phyloP scores from a whole-genome alignment of 257 asterid species.

The Parsonsia alboflavescens region DNA sequence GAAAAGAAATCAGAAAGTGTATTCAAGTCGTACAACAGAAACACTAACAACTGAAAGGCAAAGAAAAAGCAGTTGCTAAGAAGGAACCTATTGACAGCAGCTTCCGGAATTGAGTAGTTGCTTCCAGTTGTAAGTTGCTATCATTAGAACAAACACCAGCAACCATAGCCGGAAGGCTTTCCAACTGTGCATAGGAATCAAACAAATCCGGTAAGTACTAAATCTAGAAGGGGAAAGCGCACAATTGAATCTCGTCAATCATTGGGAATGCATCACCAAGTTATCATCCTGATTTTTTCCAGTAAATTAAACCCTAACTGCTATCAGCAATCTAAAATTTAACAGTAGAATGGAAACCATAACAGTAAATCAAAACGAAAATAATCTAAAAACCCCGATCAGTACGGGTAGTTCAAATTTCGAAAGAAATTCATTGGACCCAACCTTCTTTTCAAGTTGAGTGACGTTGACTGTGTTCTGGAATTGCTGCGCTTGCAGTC shows the following conservation, averaged over 20 bases:
- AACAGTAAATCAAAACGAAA: background rate
- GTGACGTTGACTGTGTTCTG: constrained; percentile 46
- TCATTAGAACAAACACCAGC: constrained; percentile 78
- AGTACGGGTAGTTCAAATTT: background rate
- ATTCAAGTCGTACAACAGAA: background rate
- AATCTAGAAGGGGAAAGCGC: background rate
- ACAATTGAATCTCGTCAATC: background rate
- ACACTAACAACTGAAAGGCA: constrained; percentile 4
- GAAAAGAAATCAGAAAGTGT: constrained; percentile 2
- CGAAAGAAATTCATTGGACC: background rate
- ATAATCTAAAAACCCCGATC: background rate
- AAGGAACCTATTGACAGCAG: constrained; percentile 74
- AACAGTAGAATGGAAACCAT: background rate
- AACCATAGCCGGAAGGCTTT: constrained; percentile 73
- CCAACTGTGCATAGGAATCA: constrained; percentile 45
- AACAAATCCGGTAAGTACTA: constrained; percentile 2
- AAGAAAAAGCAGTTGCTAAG: background rate
- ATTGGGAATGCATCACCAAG: background rate
- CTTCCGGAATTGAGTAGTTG: constrained; percentile 88
- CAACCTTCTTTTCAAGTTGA: constrained; percentile 70
- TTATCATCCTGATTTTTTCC: background rate
- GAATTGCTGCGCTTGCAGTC: constrained; percentile 66
- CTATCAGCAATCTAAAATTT: background rate
- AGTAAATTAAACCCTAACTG: background rate
- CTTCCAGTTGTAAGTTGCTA: constrained; percentile 60